Evolutionary conservation across 192 early-diverging fungal genomes (phyloP).

Genomic region (Helicostylum pulchrum): DNA sequence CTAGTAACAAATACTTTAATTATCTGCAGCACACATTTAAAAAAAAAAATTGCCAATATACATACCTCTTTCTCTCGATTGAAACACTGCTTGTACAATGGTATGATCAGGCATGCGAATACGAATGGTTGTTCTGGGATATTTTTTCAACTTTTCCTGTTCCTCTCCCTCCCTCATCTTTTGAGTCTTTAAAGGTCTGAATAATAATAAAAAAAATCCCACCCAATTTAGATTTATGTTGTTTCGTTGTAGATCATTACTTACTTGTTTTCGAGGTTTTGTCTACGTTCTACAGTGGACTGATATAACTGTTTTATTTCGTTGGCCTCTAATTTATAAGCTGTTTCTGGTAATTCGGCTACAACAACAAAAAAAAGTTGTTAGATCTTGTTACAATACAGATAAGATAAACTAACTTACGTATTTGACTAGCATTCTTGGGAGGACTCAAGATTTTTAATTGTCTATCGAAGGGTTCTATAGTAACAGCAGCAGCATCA

Average conservation of each 20-base stretch:
- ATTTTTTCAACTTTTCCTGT: slow-evolving; percentile 54
- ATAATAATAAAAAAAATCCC: background rate
- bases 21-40: background rate
- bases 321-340: slow-evolving; percentile 69
- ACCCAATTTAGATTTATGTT: background rate
- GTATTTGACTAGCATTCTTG: slow-evolving; percentile 7
- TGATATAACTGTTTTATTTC: slow-evolving; percentile 71
- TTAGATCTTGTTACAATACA: background rate
- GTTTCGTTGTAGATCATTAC: background rate
- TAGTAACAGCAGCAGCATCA: too few relatives aligned
- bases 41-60: background rate
- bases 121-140: slow-evolving; percentile 76
- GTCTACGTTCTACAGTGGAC: slow-evolving; percentile 49
- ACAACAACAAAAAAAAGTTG: background rate
- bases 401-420: background rate
- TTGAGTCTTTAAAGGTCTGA: slow-evolving; percentile 72
- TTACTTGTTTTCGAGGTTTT: slow-evolving; percentile 57
- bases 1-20: slow-evolving; percentile 9
- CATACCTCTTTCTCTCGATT: slow-evolving; percentile 57
- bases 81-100: slow-evolving; percentile 74
- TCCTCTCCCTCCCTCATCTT: slow-evolving; percentile 72
- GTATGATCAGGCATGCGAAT: slow-evolving; percentile 81
- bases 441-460: slow-evolving; percentile 21
- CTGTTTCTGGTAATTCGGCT: slow-evolving; percentile 86
- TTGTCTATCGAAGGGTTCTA: slow-evolving; percentile 13